A percentile compares a stretch with the other conserved stretches of the same genome.
Evolutionary conservation across 164 flowering plant genomes (phyloP).

Genomic region (Magnolia changhungtana): DNA sequence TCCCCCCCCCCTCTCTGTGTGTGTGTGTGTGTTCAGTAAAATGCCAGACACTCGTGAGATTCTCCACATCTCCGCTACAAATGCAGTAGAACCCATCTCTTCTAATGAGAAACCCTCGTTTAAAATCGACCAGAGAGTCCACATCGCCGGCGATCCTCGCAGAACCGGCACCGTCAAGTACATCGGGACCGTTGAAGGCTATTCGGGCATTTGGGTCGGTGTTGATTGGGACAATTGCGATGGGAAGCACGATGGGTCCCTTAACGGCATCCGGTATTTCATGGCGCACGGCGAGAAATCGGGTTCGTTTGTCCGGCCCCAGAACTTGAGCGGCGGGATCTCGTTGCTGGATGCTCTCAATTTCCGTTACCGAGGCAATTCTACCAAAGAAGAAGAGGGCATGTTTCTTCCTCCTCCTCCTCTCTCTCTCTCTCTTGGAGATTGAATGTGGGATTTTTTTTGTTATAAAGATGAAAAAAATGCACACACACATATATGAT

Average conservation of each 20-base stretch:
- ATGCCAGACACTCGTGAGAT: neutral
- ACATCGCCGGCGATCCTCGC: conserved; percentile 43
- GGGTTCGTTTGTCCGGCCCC: conserved; percentile 71
- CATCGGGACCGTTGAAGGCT: conserved; percentile 67
- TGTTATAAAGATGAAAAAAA: neutral
- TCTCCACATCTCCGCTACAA: conserved; percentile 1
- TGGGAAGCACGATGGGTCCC: conserved; percentile 86
- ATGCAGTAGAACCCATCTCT: conserved; percentile 10
- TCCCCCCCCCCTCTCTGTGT: neutral
- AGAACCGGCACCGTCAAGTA: conserved; percentile 76
- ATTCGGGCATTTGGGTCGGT: conserved; percentile 79
- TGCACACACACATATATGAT: neutral
- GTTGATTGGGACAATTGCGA: conserved; percentile 90
- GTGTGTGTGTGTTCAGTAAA: too few relatives aligned
- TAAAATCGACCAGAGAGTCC: conserved; percentile 68
- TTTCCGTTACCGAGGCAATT: conserved; percentile 48
- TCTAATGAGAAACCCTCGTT: conserved; percentile 22
- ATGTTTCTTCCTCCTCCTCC: conserved; percentile 1
- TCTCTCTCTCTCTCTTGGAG: neutral
- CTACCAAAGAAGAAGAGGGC: conserved; percentile 87
- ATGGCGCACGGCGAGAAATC: conserved; percentile 46
- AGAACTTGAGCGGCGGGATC: conserved; percentile 60
- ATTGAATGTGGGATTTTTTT: neutral
- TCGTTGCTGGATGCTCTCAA: conserved; percentile 67
- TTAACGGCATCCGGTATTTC: conserved; percentile 70